Evolutionary conservation across 805 yeast species (phyloP), one percentile per base, ranked within the genome.

Genomic region (Monosporozyma solicola): DNA sequence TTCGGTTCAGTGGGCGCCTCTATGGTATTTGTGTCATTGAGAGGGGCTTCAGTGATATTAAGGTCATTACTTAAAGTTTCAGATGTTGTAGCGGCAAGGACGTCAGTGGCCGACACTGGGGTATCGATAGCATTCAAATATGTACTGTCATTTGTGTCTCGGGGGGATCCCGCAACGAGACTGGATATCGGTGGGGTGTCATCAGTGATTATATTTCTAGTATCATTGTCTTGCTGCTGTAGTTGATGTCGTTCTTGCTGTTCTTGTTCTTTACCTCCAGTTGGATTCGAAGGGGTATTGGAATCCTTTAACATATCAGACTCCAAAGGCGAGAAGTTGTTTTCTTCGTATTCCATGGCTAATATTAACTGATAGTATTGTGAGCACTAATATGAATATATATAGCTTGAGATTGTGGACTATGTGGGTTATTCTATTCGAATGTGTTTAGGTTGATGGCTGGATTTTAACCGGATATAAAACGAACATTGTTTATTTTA

Each of bases 251-350:
- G 20, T 31, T 27, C 16, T 51, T 35, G 6, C 13, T 7, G 43
- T 27, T 16, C 39, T 41, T 41, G 50, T 48, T 44, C 31, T 43
- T 35, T 11, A 15, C 39, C 20, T 35, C 31, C 31, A 6, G 29
- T 22, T 13, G 29, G 29, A 43, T 43, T 43, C 29, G 31, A 43
- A 43, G 46, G 46, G 29, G 31, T 31, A 24, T 24, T 11, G 11
- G 31, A 20, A 20, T 29, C 5, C 24, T 15, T 15, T 1, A 48
- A 41, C 32, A 57, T 39, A 25, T 55, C 59, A 10, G 62, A 25
- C 16, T 58, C 62, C 48, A 59, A 54, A 13, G 62, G 60, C 16
- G 55, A 59, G 24, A 54, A 59, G 24, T 55, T 54, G 11, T 55
- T 56, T 16, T 57, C 59, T 15, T 50, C 48, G 24, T 43, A n/a